These are phyloP conservation scores for Dictyostelium citrinum DNA, from an alignment of 78 protist genomes.

Conservation along the genomic window DNA sequence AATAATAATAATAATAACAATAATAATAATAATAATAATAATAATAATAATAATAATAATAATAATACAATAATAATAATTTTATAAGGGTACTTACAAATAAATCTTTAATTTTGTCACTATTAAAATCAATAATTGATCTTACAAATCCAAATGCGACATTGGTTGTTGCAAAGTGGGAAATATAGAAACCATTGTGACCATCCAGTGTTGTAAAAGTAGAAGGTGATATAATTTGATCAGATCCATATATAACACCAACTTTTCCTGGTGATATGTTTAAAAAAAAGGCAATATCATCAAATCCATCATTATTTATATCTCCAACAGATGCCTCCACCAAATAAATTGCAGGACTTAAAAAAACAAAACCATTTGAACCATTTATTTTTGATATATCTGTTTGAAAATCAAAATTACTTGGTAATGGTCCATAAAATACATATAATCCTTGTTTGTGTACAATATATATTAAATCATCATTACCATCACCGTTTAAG, in stretches of 20 bases:
- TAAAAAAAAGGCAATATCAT: neutral
- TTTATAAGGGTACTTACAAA: neutral
- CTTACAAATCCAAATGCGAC: neutral
- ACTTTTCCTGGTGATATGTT: neutral
- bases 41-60: too few relatives aligned
- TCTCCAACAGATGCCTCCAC: neutral
- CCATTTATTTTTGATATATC: neutral
- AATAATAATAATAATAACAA: too few relatives aligned
- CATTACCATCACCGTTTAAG: constrained; percentile 1
- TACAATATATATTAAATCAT: neutral
- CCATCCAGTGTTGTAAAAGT: neutral
- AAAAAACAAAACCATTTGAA: constrained; percentile 1
- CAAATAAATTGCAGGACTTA: neutral
- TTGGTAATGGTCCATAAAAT: neutral
- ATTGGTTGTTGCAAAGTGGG: too few relatives aligned
- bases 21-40: too few relatives aligned
- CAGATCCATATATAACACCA: neutral
- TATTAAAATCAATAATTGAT: neutral
- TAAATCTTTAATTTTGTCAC: neutral
- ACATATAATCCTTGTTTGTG: neutral
- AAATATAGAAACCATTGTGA: neutral
- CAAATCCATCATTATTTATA: constrained; percentile 17
- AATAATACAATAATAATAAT: too few relatives aligned
- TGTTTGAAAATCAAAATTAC: neutral
- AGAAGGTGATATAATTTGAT: neutral